Conservation (phyloP, 345 rosid genomes). For the Brassica incana region DNA sequence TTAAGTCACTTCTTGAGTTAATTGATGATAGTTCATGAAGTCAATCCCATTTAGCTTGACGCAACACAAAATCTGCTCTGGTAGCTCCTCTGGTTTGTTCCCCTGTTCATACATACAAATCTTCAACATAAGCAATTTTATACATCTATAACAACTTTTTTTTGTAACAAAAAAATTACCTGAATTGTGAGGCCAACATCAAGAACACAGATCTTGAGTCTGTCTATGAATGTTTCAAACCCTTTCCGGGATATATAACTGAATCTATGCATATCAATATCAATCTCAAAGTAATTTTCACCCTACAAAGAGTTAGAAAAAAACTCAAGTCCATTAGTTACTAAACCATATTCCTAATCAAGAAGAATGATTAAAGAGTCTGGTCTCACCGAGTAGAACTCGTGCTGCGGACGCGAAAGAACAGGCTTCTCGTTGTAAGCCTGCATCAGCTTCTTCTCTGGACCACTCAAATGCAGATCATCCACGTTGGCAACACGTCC, state of each 20-base stretch:
- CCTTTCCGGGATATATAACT: constrained; percentile 90
- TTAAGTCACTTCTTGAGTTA: constrained; percentile 47
- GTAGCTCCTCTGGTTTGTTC: constrained; percentile 82
- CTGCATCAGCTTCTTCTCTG: constrained; percentile 93
- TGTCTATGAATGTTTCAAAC: constrained; percentile 72
- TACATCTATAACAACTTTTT: too few relatives aligned
- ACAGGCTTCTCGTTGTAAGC: constrained; percentile 51
- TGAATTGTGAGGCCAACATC: constrained; percentile 95
- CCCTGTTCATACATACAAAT: constrained; percentile 53
- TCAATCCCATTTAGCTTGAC: constrained; percentile 70
- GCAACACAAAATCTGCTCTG: constrained; percentile 85
- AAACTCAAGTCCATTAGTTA: background rate
- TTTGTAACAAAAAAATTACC: constrained; percentile 34
- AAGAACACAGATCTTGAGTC: constrained; percentile 67
- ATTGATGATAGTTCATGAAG: constrained; percentile 62
- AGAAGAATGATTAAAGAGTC: background rate
- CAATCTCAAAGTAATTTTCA: constrained; percentile 83
- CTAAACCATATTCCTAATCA: background rate
- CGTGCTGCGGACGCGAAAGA: constrained; percentile 90
- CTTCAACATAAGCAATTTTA: background rate
- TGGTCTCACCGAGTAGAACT: constrained; percentile 59
- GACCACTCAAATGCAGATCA: constrained; percentile 78
- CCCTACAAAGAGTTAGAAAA: constrained; percentile 51
- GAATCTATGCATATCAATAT: constrained; percentile 94
- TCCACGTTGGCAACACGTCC: constrained; percentile 92